Base-by-base conservation (phyloP, 495 filamentous ascomycete species). In the Lophium mytilinum region DNA sequence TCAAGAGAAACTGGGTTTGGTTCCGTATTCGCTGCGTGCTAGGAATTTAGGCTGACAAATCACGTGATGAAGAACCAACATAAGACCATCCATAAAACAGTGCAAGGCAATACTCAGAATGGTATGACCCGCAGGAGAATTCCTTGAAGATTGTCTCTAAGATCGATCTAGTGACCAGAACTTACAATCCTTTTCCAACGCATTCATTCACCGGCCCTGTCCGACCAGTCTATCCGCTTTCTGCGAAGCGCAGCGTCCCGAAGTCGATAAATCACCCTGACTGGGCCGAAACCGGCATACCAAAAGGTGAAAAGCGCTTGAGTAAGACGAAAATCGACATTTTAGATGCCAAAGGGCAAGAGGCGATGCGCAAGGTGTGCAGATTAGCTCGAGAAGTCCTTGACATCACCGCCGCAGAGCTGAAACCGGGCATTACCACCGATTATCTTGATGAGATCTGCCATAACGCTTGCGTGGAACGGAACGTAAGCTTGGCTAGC, bases 341-440 rank as follows among this genome's bases (percentile, higher is more conserved):
- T 18, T 21, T 52, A 18, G 50, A 52, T n/a, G 34, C 18, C 18
- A 37, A 34, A 14, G 50, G 50, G 15, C 21, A 35, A 7, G 50
- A 52, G 19, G 50, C 50, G 7, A 52, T 52, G 50, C 50, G 50
- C 5, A 52, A 52, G 35, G 50, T 52, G 1, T 52, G 50, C 50
- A 34, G 19, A 34, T 52, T 52, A 37, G 15, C 50, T 18, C 19
- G 50, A 18, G 50, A 52, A 37, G 50, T 52, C 2, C 35, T 52
- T 1, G 50, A 52, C 35, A 37, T 37, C 15, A 35, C 50, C 15
- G 50, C 50, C 8, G 50, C 50, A 37, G 50, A 34, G 15, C 9
- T 34, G 2, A 52, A 19, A 21, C 50, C 50, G n/a, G 50, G 50
- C 14, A 35, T 52, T 17, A 52, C 50, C 14, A 52, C 50, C 18